phyloP scores from a whole-genome alignment of 371 early-diverging fungal species.

The Circinella umbellata region DNA sequence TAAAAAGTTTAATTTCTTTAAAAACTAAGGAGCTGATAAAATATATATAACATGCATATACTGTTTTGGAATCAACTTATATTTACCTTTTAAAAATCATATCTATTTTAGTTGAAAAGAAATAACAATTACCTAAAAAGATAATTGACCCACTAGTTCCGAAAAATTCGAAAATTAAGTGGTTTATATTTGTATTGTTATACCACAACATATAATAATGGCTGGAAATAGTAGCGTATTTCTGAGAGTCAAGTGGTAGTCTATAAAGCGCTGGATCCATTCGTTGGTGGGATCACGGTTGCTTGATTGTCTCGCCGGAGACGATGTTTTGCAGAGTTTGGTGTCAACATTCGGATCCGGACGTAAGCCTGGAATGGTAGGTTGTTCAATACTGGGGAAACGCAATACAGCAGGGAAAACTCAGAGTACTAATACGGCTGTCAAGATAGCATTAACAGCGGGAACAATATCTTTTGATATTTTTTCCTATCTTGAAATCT shows the following conservation, averaged over 20 bases:
- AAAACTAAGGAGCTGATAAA: no score
- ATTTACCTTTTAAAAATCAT: no score
- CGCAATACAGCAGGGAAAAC: conserved; percentile 69
- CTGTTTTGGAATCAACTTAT: no score
- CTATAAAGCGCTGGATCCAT: conserved; percentile 53
- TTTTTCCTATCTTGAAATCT: no score
- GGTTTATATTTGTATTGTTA: not conserved
- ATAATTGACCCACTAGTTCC: not conserved
- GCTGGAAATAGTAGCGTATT: conserved; percentile 46
- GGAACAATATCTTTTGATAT: conserved; percentile 49
- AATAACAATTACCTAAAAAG: no score
- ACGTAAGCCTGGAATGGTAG: conserved; percentile 47
- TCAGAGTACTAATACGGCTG: conserved; percentile 59
- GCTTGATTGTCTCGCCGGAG: conserved; percentile 20
- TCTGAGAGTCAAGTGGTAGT: conserved; percentile 56
- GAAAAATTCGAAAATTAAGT: not conserved
- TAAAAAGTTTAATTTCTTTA: no score
- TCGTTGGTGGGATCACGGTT: conserved; percentile 45
- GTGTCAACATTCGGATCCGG: conserved; percentile 56
- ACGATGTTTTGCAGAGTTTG: conserved; percentile 39
- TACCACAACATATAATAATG: not conserved
- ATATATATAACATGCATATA: no score
- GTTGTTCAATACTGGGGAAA: conserved; percentile 61
- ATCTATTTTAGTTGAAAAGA: no score
- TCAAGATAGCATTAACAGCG: conserved; percentile 49